phyloP scores from a whole-genome alignment of 306 rosid genomes.

The Potentilla sterilis region DNA sequence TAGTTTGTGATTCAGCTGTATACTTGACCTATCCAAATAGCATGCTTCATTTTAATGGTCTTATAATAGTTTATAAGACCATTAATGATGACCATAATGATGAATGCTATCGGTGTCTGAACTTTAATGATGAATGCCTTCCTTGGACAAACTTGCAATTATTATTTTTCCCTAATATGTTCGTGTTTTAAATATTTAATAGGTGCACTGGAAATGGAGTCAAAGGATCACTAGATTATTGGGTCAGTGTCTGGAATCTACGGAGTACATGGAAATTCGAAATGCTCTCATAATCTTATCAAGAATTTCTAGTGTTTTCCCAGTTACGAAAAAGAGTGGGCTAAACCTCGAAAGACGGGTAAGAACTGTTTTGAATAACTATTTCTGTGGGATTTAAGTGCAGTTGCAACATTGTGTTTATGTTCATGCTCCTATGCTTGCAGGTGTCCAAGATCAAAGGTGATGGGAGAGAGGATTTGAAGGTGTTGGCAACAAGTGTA shows the following conservation, averaged over 20 bases:
- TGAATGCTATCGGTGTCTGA: not conserved
- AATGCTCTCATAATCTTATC: slow-evolving; percentile 92
- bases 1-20: not conserved
- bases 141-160: not conserved
- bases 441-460: slow-evolving; percentile 94
- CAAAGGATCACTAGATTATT: slow-evolving; percentile 87
- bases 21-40: not conserved
- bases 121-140: not conserved
- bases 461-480: slow-evolving; percentile 97
- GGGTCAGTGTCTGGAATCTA: slow-evolving; percentile 91
- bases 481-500: slow-evolving; percentile 97
- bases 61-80: not conserved
- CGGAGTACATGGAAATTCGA: slow-evolving; percentile 98
- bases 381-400: not conserved
- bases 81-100: no score
- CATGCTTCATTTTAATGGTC: not conserved
- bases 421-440: slow-evolving; percentile 18
- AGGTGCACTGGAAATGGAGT: slow-evolving; percentile 99
- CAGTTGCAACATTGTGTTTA: slow-evolving; percentile 3
- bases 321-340: slow-evolving; percentile 93
- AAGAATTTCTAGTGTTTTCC: slow-evolving; percentile 88
- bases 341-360: slow-evolving; percentile 96
- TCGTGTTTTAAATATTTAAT: slow-evolving; percentile 16
- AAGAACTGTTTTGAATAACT: slow-evolving; percentile 15
- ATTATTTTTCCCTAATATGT: not conserved